Evolutionary conservation across 2,329 filamentous ascomycete species (phyloP), one percentile per base, ranked within the genome.

Genomic region (Aspergillus floridensis): DNA sequence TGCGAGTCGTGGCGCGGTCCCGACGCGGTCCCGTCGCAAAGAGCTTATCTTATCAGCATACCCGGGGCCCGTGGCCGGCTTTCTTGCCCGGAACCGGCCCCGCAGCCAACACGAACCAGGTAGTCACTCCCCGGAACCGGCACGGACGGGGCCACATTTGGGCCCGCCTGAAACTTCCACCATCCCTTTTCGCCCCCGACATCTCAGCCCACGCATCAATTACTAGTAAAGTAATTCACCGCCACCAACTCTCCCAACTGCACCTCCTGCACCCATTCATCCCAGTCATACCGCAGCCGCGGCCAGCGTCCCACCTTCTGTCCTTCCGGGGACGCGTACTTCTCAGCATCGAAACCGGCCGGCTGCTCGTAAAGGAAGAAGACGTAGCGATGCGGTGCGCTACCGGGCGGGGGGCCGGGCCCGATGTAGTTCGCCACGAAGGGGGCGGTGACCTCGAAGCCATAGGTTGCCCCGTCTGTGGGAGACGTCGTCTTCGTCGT

Each of bases 331-430:
- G 77, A 72, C 26, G 71, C 71, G 63, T 75, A 70, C 29, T 65
- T 69, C 51, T 62, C 66, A 5, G 53, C 64, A 21, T 77, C 70
- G 49, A 82, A 77, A 1, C 65, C 72, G 26, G 59, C 67, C 0
- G 81, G 80, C 67, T 83, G 79, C 62, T 81, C 77, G 59, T 78
- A 83, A 21, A 83, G 65, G 59, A 82, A 74, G 64, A 82, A 83
- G 4, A 75, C 58, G 63, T 84, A 84, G 0, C 81, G 78, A 68
- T 84, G 81, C 11, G 81, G 79, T 7, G 71, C 63, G 58, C 78
- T 80, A 7, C 70, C 63, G 0, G 77, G 77, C 14, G 81, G 81
- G n/a, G 81, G 81, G 3, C 72, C 75, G 2, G 82, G 81, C 0
- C 74, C 77, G 53, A 80, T 75, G 62, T 80, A 84, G 53, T 73